These are phyloP conservation scores for Ampelomyces quisqualis DNA, from an alignment of 2,329 filamentous ascomycete genomes.

Conservation along the genomic window DNA sequence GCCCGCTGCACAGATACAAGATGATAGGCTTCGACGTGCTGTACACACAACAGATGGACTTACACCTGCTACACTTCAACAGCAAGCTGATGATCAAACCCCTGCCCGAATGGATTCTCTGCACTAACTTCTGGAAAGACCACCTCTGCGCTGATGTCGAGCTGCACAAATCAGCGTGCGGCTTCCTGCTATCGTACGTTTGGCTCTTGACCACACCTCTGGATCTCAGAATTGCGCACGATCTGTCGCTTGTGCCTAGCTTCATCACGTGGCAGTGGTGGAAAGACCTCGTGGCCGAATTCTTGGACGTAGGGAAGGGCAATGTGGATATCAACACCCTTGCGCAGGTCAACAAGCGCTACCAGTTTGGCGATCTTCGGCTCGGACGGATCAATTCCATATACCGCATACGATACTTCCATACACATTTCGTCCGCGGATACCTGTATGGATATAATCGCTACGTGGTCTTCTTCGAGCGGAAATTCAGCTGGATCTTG, in stretches of 20 bases:
- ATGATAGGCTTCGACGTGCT: conserved; percentile 38
- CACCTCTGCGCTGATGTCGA: conserved; percentile 22
- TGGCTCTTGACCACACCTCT: conserved; percentile 39
- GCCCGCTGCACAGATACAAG: conserved; percentile 39
- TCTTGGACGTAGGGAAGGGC: conserved; percentile 7
- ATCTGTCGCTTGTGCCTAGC: conserved; percentile 28
- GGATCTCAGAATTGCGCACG: conserved; percentile 39
- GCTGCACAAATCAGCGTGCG: conserved; percentile 31
- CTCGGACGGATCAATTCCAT: conserved; percentile 41
- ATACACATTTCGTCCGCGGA: conserved; percentile 41
- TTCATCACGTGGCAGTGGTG: conserved; percentile 40
- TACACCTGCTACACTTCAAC: conserved; percentile 40
- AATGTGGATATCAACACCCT: conserved; percentile 36
- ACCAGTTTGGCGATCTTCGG: conserved; percentile 40
- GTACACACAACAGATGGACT: conserved; percentile 39
- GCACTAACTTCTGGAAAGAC: conserved; percentile 33
- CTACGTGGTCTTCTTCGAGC: conserved; percentile 44
- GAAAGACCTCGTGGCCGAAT: conserved; percentile 35
- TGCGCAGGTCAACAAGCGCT: conserved; percentile 41
- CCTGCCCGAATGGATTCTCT: conserved; percentile 36
- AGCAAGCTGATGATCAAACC: conserved; percentile 37
- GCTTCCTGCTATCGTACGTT: conserved; percentile 39
- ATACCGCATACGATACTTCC: conserved; percentile 36
- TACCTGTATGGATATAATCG: conserved; percentile 45
- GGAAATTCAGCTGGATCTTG: conserved; percentile 42